phyloP scores from a whole-genome alignment of 129 eudicot genomes.

The Chrysanthemum lavandulifolium region DNA sequence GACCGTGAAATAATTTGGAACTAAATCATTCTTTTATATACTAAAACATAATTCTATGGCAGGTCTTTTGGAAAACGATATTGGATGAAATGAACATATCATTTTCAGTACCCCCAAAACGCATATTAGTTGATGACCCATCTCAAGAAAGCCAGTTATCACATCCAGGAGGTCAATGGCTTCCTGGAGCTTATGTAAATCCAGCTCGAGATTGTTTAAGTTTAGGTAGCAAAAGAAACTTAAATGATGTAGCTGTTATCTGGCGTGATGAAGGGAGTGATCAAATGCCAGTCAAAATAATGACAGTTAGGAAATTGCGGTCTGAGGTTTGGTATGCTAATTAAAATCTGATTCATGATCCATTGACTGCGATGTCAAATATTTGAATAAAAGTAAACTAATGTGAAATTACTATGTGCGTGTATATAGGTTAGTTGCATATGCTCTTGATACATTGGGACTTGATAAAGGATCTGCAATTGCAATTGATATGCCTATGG shows the following conservation, averaged over 20 bases:
- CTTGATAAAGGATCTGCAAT: constrained; percentile 78
- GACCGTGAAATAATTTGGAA: constrained; percentile 4
- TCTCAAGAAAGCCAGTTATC: constrained; percentile 35
- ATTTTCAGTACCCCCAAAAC: constrained; percentile 61
- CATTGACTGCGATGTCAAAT: not conserved
- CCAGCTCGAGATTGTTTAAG: constrained; percentile 72
- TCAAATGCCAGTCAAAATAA: constrained; percentile 53
- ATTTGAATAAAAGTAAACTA: not conserved
- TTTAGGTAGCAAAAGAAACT: constrained; percentile 42
- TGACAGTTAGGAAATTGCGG: constrained; percentile 67
- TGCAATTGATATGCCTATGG: constrained; percentile 98
- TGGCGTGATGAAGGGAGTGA: constrained; percentile 87
- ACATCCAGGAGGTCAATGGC: constrained; percentile 91
- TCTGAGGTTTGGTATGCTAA: constrained; percentile 68
- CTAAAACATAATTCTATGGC: constrained; percentile 15
- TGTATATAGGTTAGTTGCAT: constrained; percentile 64
- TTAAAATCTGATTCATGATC: not conserved
- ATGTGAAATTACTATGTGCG: constrained; percentile 20
- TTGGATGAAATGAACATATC: constrained; percentile 64
- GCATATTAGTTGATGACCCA: constrained; percentile 52
- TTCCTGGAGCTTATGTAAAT: constrained; percentile 70
- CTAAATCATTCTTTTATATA: not conserved
- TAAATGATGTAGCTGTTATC: constrained; percentile 49
- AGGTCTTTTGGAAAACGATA: constrained; percentile 71
- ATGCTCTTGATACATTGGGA: constrained; percentile 67